Evolutionary conservation across 352 stramenopile genomes (phyloP), one percentile per base, ranked within the genome.

Genomic region (Pilasporangium apinafurcum): DNA sequence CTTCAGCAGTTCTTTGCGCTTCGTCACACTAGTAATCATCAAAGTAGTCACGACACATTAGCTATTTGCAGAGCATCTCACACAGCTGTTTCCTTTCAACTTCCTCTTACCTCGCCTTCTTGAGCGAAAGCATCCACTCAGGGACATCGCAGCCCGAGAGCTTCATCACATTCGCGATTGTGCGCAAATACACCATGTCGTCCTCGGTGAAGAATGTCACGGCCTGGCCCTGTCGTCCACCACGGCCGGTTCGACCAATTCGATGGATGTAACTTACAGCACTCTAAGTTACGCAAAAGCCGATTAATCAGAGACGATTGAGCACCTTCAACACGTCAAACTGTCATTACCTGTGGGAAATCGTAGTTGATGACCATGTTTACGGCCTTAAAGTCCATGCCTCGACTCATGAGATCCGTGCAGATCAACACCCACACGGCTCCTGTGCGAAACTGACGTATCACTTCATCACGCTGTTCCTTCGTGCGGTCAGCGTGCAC

Each of bases 281-380:
- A 44, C 83, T 90, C 73, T 85, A 48, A 37, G 37, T 42, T 41
- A 25, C 8, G 1, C 39, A 12, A 51, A 37, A 29, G 20, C 18
- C 24, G 14, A 32, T 22, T 30, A 21, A 9, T 40, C 16, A 17
- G 2, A 37, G 12, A 9, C n/a, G 16, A 37, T 16, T 31, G 12
- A 16, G 20, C 38, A 14, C 3, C 3, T 21, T n/a, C n/a, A 20
- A 22, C 16, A 29, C 8, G 29, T 13, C 29, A 37, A 1, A 46
- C 3, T 6, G 12, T 20, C 28, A 12, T 31, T 44, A 80, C 69
- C 65, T 93, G 87, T 8, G 97, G 96, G 52, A 99, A 97, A 68
- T 99, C 96, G 59, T 98, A 99, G 68, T 99, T 99, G 62, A 99
- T 97, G 7, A 99, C 96, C 82, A 98, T 98, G 52, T 98, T 98